Evolutionary conservation across 345 rosid genomes (phyloP).

Genomic region (Boechera divaricarpa): DNA sequence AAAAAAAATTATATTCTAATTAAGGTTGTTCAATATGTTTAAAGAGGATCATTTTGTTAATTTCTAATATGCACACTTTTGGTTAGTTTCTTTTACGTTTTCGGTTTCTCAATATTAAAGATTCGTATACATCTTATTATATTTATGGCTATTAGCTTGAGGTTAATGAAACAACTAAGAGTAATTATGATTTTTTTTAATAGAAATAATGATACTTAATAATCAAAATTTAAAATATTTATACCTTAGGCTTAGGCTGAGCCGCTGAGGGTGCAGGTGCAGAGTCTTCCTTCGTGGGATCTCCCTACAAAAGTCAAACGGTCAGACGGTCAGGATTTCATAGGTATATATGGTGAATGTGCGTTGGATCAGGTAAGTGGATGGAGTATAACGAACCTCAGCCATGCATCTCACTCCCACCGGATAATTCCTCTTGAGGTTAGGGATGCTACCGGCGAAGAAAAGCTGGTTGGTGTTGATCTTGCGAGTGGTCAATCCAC

Average conservation of each 20-base stretch:
- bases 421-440: slow-evolving; percentile 38
- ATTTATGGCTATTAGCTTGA: too few species aligned
- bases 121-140: too few species aligned
- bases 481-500: slow-evolving; percentile 37
- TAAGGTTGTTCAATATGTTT: too few species aligned
- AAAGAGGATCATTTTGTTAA: too few species aligned
- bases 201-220: not conserved
- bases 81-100: too few species aligned
- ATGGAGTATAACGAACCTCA: slow-evolving; percentile 43
- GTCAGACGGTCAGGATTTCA: not conserved
- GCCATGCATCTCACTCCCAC: slow-evolving; percentile 54
- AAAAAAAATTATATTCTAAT: too few species aligned
- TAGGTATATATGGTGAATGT: not conserved
- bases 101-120: too few species aligned
- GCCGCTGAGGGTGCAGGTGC: slow-evolving; percentile 40
- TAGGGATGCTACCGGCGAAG: slow-evolving; percentile 32
- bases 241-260: slow-evolving; percentile 47
- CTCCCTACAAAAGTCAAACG: slow-evolving; percentile 33
- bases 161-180: too few species aligned
- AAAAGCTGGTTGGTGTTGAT: slow-evolving; percentile 35
- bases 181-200: too few species aligned
- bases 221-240: not conserved
- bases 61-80: too few species aligned
- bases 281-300: slow-evolving; percentile 34
- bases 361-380: not conserved